Percentiles rank a stretch among this genome's conserved stretches.
These are phyloP conservation scores for Lanmaoa rubissima DNA, from an alignment of 768 basidiomycete species.

Conservation along the genomic window DNA sequence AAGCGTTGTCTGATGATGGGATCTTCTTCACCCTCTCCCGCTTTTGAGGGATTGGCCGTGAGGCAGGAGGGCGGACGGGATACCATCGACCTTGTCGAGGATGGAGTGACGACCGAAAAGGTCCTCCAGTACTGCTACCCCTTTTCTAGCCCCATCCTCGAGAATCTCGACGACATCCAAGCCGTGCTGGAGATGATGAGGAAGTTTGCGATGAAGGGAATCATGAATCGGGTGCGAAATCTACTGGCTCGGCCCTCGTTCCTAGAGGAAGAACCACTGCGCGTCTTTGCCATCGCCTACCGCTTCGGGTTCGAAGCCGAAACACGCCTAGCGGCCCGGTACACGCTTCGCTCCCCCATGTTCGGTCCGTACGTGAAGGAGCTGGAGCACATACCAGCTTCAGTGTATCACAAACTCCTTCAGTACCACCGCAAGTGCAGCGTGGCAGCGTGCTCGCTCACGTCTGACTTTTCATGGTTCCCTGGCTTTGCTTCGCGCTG, in stretches of 20 bases:
- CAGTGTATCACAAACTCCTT: conserved; percentile 35
- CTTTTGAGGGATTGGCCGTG: conserved; percentile 24
- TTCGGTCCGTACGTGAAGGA: conserved; percentile 36
- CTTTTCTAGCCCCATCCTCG: conserved; percentile 31
- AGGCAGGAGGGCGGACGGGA: conserved; percentile 24
- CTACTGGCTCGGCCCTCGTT: conserved; percentile 27
- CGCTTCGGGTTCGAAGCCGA: conserved; percentile 36
- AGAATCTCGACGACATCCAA: conserved; percentile 35
- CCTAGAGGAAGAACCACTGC: conserved; percentile 33
- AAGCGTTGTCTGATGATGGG: conserved; percentile 29
- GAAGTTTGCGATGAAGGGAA: conserved; percentile 39
- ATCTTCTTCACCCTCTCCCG: conserved; percentile 30
- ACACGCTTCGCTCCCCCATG: conserved; percentile 37
- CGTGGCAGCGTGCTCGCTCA: conserved; percentile 29
- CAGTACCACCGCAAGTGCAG: conserved; percentile 38
- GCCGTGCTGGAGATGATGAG: conserved; percentile 34
- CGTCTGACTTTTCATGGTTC: conserved; percentile 38
- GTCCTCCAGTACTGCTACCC: conserved; percentile 40
- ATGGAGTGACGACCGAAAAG: conserved; percentile 29
- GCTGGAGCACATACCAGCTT: conserved; percentile 38
- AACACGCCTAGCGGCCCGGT: conserved; percentile 34
- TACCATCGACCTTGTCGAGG: conserved; percentile 34
- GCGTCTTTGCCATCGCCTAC: conserved; percentile 40
- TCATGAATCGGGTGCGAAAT: conserved; percentile 30
- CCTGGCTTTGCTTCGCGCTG: conserved; percentile 36